Conservation (phyloP, 2,329 filamentous ascomycete species). For the Apiospora arundinis region DNA sequence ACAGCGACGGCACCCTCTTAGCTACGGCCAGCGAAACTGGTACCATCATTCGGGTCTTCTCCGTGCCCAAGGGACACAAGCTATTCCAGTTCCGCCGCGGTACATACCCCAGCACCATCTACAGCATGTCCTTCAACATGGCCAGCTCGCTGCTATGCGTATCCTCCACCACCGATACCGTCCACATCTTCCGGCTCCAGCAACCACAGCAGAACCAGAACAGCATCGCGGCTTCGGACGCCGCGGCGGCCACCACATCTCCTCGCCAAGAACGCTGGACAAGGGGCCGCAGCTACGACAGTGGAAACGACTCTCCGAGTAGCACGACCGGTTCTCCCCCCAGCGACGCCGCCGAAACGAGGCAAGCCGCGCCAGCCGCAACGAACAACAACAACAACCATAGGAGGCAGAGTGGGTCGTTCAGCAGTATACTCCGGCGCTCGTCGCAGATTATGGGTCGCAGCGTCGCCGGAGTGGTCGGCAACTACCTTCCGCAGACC, state of each 20-base stretch:
- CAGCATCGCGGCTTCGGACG: constrained; percentile 43
- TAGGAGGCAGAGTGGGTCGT: constrained; percentile 71
- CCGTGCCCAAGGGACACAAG: constrained; percentile 87
- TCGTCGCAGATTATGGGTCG: constrained; percentile 94
- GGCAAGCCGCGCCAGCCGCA: constrained; percentile 32
- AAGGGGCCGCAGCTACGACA: constrained; percentile 60
- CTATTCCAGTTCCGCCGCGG: constrained; percentile 95
- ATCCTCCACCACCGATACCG: constrained; percentile 93
- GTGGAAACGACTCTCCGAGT: constrained; percentile 57
- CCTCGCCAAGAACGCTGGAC: constrained; percentile 58
- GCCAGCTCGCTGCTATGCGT: constrained; percentile 93
- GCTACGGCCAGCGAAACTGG: constrained; percentile 97
- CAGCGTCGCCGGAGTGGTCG: constrained; percentile 85
- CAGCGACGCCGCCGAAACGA: constrained; percentile 53
- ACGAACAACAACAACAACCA: constrained; percentile 39
- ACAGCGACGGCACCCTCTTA: constrained; percentile 88
- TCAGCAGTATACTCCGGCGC: constrained; percentile 89
- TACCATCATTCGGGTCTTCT: constrained; percentile 96
- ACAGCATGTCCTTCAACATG: constrained; percentile 98
- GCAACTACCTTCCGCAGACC: constrained; percentile 89
- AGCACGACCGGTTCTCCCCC: constrained; percentile 52
- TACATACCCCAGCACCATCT: constrained; percentile 94
- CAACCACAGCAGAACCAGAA: constrained; percentile 37
- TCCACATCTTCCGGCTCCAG: constrained; percentile 91
- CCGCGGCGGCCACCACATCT: constrained; percentile 48